Conservation (phyloP, 139 green algal genomes). For the Edaphochlamys debaryana region DNA sequence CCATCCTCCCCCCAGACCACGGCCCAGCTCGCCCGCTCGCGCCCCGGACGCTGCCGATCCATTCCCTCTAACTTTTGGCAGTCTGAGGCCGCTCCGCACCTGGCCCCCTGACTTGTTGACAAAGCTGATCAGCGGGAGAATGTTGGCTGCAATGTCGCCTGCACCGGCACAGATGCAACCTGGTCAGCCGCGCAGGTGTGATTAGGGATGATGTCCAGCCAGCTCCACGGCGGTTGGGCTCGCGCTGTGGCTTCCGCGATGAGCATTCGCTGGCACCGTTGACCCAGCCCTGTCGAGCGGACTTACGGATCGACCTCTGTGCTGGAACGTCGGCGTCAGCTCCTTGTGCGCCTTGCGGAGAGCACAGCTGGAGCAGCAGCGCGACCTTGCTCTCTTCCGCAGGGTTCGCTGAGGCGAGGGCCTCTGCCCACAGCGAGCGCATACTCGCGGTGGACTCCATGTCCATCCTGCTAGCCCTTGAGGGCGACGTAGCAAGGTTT, state of each 20-base stretch:
- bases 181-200: neutral
- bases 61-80: neutral
- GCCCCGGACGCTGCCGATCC: neutral
- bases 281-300: neutral
- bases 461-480: too few species aligned
- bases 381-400: slow-evolving; percentile 16
- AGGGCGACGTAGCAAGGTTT: too few species aligned
- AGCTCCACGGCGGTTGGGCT: neutral
- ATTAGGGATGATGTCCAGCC: neutral
- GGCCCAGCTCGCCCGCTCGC: neutral
- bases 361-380: slow-evolving; percentile 18
- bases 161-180: neutral
- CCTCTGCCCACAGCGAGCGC: slow-evolving; percentile 19
- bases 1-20: neutral
- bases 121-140: slow-evolving; percentile 42
- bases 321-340: neutral
- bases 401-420: neutral
- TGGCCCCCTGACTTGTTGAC: slow-evolving; percentile 28
- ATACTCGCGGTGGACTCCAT: too few species aligned
- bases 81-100: too few species aligned
- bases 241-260: too few species aligned
- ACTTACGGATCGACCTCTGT: neutral
- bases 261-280: neutral
- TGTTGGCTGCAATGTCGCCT: neutral
- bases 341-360: neutral